Evolutionary conservation across 2,329 filamentous ascomycete species (phyloP), one percentile per base, ranked within the genome.

Genomic region (Celoporthe dispersa): DNA sequence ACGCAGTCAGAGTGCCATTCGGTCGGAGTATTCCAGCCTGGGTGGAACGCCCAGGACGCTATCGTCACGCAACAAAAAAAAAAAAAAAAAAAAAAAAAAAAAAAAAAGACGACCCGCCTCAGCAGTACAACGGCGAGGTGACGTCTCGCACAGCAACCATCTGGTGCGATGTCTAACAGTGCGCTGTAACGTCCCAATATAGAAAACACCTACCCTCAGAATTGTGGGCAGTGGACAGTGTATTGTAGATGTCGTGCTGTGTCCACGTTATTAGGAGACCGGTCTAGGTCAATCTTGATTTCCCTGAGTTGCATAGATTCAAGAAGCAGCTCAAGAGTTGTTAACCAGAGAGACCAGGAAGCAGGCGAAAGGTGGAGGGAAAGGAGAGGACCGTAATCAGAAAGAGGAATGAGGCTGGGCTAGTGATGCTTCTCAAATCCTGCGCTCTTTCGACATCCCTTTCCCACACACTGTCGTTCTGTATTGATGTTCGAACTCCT

Each of bases 1-100:
- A 48, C 22, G 44, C 44, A n/a, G 44, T 48, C 44, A 48, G 44
- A 48, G 44, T 48, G 44, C 19, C 44, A 48, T 48, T 48, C 22
- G 44, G 44, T 48, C 44, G 44, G 22, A 0, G 82, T n/a, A 22
- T 48, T n/a, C 19, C 44, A 48, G 22, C 44, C 44, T 22, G 5
- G 2, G 22, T n/a, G 44, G 6, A 48, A n/a, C 22, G 19, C 8
- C 7, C 2, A 48, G 22, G 44, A 9, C 44, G 8, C 44, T n/a
- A n/a, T 48, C 44, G 22, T 48, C 44, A 48, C 44, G 22, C 3
- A 11, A 11, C 37, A 12, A 39, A 39, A 2, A 39, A 39, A n/a
- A 48, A 48, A 22, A 7, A 44, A n/a, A n/a, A n/a, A 2, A 48
- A n/a, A n/a, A 8, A 1, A 22, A 16, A 22, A 48, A 7, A 6